Conservation (phyloP, 108 stramenopile genomes). For the Pseudonitzschia multistriata region DNA sequence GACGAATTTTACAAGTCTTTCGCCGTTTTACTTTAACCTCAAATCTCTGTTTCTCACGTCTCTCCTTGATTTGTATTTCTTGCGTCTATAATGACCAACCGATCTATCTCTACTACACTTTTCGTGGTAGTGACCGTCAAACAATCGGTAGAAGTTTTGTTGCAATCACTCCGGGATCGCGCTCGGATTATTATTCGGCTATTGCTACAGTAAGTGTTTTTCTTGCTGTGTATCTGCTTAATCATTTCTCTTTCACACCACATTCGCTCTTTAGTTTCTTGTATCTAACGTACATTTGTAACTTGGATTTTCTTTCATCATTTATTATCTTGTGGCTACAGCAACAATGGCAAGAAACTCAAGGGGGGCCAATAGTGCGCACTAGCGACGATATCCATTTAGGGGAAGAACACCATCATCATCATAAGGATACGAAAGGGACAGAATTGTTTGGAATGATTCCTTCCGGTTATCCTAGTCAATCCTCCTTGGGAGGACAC, state of each 20-base stretch:
- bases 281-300: not conserved
- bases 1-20: not conserved
- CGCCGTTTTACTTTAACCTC: no score
- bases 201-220: constrained; percentile 71
- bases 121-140: constrained; percentile 63
- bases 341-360: constrained; percentile 72
- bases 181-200: constrained; percentile 88
- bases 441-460: constrained; percentile 16
- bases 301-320: not conserved
- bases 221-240: not conserved
- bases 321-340: constrained; percentile 9
- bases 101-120: not conserved
- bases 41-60: no score
- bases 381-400: constrained; percentile 21
- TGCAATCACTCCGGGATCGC: constrained; percentile 87
- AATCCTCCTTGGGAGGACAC: constrained; percentile 13
- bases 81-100: no score
- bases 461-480: constrained; percentile 12
- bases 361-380: constrained; percentile 25
- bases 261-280: not conserved
- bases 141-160: constrained; percentile 81
- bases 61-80: no score
- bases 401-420: constrained; percentile 19
- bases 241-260: not conserved
- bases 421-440: constrained; percentile 1